Conservation (phyloP, 345 rosid genomes). For the Anastatica hierochuntica region DNA sequence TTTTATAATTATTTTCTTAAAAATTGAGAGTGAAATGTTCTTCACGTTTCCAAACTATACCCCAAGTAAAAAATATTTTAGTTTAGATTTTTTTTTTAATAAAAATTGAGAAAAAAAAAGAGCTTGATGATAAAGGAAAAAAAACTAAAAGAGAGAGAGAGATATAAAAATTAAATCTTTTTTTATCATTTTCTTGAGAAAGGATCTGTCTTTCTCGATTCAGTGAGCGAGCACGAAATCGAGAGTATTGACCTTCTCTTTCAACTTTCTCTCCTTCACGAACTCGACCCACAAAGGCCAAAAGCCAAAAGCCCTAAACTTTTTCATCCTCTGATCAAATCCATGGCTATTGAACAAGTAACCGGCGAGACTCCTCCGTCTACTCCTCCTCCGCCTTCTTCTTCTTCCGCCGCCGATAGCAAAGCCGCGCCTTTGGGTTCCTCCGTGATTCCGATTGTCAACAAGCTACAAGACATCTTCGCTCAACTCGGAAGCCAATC, state of each 20-base stretch:
- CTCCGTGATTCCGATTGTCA: slow-evolving; percentile 87
- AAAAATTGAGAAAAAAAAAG: too few species aligned
- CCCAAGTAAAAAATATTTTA: too few species aligned
- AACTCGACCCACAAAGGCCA: not conserved
- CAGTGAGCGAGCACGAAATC: slow-evolving; percentile 6
- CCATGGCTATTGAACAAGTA: slow-evolving; percentile 23
- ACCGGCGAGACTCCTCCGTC: slow-evolving; percentile 20
- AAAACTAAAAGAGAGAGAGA: too few species aligned
- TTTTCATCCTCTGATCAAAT: not conserved
- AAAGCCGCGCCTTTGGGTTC: slow-evolving; percentile 56
- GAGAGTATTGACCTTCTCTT: slow-evolving; percentile 9
- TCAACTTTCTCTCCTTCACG: slow-evolving; percentile 1
- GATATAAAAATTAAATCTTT: too few species aligned
- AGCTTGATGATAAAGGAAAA: too few species aligned
- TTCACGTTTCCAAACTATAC: too few species aligned
- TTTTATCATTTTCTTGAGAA: too few species aligned
- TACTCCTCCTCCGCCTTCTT: slow-evolving; percentile 23
- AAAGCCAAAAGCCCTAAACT: slow-evolving; percentile 2
- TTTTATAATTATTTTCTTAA: too few species aligned
- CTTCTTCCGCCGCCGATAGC: slow-evolving; percentile 8
- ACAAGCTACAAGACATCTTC: slow-evolving; percentile 92
- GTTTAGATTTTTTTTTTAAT: too few species aligned
- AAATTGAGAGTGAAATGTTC: too few species aligned
- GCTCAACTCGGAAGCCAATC: slow-evolving; percentile 91
- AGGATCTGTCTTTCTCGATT: not conserved